Base-by-base conservation (phyloP, 768 basidiomycete species). In the Lentinula guzmanii region DNA sequence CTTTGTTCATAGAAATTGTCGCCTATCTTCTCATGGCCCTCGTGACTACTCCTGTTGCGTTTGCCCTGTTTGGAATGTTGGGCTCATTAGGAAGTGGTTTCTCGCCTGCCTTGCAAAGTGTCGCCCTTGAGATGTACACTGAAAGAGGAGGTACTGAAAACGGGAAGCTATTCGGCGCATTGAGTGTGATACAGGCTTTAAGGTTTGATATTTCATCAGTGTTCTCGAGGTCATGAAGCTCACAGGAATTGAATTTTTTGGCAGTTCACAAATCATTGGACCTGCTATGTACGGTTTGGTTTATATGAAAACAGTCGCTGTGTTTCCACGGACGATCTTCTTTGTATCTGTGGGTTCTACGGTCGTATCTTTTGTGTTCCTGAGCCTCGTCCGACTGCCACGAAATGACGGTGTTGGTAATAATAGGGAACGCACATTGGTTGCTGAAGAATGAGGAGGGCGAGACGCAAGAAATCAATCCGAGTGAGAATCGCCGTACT, bases 121-220 rank as follows among this genome's bases (percentile, higher is more conserved):
- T 93, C 39, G 86, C 91, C 3, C 73, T 95, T 46, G 82, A 87
- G 24, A 68, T 91, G 50, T 90, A 87, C 63, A 74, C 74, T 33
- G 72, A 72, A n/a, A 74, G 76, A 18, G 82, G 81, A 1, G 82
- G 85, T 2, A 77, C 77, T 13, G 89, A 93, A 67, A 76, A 79
- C 11, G 94, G 93, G 2, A 79, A 77, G 66, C 76, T 97, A 16
- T 95, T 94, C 67, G 94, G 92, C 11, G 92, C 86, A 3, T 65
- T 95, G 61, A 86, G 87, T 60, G 89, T 95, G 33, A 65, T 93
- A 3, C 84, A 89, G 63, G 85, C 89, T 5, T 68, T 93, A 9
- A 78, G 85, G 85, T 87, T 63, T 15, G 74, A 52, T n/a, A 24
- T 33, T 33, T 39, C 35, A 31, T 52, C 13, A 21, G 18, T 63